Conservation (phyloP, 108 stramenopile species). For the Parietichytrium sp. region DNA sequence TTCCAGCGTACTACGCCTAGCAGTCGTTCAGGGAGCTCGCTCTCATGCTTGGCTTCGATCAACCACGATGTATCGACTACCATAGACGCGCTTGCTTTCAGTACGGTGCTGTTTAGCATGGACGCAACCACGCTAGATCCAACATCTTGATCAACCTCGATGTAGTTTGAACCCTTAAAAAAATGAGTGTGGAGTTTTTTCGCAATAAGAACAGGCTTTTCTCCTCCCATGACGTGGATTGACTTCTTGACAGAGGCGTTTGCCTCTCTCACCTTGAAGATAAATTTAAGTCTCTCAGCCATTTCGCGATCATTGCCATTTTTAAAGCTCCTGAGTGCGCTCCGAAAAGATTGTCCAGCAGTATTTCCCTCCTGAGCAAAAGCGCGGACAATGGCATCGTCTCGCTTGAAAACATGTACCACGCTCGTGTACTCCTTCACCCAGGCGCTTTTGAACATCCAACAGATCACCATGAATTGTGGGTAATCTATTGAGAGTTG, state of each 20-base stretch:
- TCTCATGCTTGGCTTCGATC: not conserved
- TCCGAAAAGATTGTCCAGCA: no score
- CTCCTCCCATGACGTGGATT: not conserved
- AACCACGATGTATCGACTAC: not conserved
- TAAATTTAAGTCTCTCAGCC: not conserved
- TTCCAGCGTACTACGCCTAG: constrained; percentile 11
- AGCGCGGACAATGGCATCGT: not conserved
- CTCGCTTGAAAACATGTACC: not conserved
- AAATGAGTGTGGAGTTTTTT: not conserved
- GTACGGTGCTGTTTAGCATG: not conserved
- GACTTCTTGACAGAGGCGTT: not conserved
- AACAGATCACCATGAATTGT: not conserved
- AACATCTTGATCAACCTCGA: constrained; percentile 24
- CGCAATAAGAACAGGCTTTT: not conserved
- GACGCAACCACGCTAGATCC: not conserved
- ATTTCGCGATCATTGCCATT: not conserved
- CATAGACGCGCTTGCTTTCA: not conserved
- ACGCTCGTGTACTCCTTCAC: not conserved
- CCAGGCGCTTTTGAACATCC: constrained; percentile 15
- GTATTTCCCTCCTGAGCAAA: not conserved
- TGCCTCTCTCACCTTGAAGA: not conserved
- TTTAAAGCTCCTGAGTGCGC: not conserved
- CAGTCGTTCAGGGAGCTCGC: not conserved
- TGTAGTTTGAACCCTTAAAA: not conserved
- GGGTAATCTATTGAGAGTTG: not conserved